Conservation (phyloP, 306 rosid genomes). For the Begonia masoniana region DNA sequence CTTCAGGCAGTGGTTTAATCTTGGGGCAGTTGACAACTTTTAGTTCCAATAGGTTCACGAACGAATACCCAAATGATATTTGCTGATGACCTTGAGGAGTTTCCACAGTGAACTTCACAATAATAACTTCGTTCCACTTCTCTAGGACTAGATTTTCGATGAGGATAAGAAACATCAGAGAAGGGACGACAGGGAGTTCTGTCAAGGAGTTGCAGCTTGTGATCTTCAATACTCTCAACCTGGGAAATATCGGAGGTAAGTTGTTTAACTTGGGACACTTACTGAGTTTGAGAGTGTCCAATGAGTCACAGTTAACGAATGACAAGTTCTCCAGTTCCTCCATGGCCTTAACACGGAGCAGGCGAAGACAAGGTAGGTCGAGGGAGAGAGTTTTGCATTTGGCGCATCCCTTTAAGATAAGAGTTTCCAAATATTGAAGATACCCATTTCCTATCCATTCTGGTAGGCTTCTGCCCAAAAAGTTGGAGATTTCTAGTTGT, state of each 20-base stretch:
- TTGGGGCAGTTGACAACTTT: slow-evolving; percentile 11
- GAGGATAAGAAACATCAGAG: neutral
- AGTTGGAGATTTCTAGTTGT: slow-evolving; percentile 5
- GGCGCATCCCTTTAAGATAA: slow-evolving; percentile 5
- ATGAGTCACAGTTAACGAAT: neutral
- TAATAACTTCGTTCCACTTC: neutral
- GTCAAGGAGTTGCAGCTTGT: slow-evolving; percentile 4
- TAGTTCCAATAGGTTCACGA: neutral
- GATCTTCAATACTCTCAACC: slow-evolving; percentile 3
- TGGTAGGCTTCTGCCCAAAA: slow-evolving; percentile 6
- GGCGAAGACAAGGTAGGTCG: slow-evolving; percentile 1
- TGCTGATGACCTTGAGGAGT: neutral
- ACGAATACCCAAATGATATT: neutral
- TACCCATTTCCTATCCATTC: slow-evolving; percentile 3
- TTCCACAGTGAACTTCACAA: neutral
- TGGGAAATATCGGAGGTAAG: neutral
- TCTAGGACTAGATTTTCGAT: slow-evolving; percentile 9
- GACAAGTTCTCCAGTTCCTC: slow-evolving; percentile 5
- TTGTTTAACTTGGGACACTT: slow-evolving; percentile 5
- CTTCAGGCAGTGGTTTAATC: slow-evolving; percentile 1
- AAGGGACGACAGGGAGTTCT: neutral
- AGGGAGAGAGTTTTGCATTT: slow-evolving; percentile 2
- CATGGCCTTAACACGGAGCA: neutral
- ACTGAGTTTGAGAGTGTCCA: neutral
- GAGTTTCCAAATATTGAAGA: neutral